Evolutionary conservation across 768 basidiomycete genomes (phyloP), one percentile per base, ranked within the genome.

Genomic region (Coprinellus micaceus): DNA sequence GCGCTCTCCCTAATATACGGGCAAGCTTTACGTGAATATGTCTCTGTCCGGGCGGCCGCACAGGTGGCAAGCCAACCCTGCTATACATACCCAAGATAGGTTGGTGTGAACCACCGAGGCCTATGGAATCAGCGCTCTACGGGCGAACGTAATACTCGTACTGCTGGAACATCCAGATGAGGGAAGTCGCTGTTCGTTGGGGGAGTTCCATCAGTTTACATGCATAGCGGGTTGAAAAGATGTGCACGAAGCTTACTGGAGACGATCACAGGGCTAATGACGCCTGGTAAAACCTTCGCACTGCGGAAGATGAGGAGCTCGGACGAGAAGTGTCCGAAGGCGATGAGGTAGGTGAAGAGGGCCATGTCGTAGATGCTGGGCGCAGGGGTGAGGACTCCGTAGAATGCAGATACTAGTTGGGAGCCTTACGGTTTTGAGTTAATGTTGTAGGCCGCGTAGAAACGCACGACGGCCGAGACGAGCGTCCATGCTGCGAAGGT

Each of bases 401-500:
- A 7, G 54, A 49, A 50, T 22, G 13, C 24, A 52, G 30, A 63
- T 4, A n/a, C n/a, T n/a, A n/a, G 44, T 36, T 15, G 21, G 47
- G 57, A 25, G 28, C 75, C 86, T 61, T 66, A 95, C 96, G 79
- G 75, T 73, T 91, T 91, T 66, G 84, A 78, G 56, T 85, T 75
- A 61, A 98, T 89, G 67, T 98, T 78, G 72, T 94, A 98, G 5
- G 96, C 94, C 11, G 93, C 91, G 63, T 94, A 94, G 47, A 79
- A 74, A 33, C 96, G 85, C 48, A 98, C 84, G 45, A 89, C 74
- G 22, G 90, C 91, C 7, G 92, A 84, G 4, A 89, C 86, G 50
- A 96, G 69, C 0, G 95, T 98, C 96, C 96, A 99, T 1, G 84
- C 79, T 1, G 82, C 95, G 67, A 97, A 97, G 4, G 94, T 91